Evolutionary conservation across 495 filamentous ascomycete species (phyloP), one percentile per base, ranked within the genome.

Genomic region (Podospora bellae-mahoneyi): DNA sequence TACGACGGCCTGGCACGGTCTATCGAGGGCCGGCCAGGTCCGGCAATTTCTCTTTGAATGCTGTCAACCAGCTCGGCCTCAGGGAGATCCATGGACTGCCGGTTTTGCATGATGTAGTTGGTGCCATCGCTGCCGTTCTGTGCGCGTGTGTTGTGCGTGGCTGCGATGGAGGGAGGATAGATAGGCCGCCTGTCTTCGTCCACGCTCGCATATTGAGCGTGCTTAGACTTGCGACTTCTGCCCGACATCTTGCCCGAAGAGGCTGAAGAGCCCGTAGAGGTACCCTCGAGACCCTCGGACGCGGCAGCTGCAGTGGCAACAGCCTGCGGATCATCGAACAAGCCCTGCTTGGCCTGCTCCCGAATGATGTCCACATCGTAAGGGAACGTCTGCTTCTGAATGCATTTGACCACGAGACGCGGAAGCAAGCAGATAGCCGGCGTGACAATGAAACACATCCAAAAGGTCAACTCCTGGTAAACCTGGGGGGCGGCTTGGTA

Each of bases 281-380:
- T 79, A 7, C 73, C 74, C 27, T 74, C 73, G 28, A 69, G 20
- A 1, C 75, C 74, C 16, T 78, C 77, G n/a, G 39, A 69, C 27
- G 68, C 58, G 7, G 28, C 66, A 2, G 73, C 73, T 1, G 57
- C 62, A 0, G 60, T 10, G 0, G 66, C 70, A 1, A 66, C 64
- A 18, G 62, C 69, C 10, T 89, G 85, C 20, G 65, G 56, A 6
- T 57, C 66, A 27, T 60, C 70, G 78, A 92, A 97, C 69, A 89
- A 88, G 65, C 95, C 95, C 72, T 86, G 84, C 58, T 87, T 86
- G 64, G 95, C 85, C 80, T 97, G 91, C 78, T 99, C 96, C 34
- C 96, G 91, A 72, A 99, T 89, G 72, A 99, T 97, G 76, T 99
- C 96, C 64, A 97, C 88, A 73, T 99, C 96, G 60, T 86, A 87